phyloP scores from a whole-genome alignment of 2,329 filamentous ascomycete genomes.

The Didymella sp. region DNA sequence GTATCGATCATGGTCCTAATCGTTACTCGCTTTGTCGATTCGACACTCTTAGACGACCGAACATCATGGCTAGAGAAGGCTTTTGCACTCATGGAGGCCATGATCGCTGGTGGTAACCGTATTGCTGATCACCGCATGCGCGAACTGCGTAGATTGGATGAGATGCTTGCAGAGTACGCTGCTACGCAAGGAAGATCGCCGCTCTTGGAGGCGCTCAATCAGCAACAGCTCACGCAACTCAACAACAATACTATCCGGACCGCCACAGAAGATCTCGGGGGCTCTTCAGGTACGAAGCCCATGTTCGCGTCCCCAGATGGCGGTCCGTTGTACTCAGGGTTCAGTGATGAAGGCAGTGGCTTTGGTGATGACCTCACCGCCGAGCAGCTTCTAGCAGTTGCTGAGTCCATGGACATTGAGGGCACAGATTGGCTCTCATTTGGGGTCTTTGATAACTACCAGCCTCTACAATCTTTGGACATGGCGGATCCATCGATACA shows the following conservation, averaged over 20 bases:
- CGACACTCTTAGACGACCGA: slow-evolving; percentile 47
- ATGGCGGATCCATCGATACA: slow-evolving; percentile 25
- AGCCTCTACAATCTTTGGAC: slow-evolving; percentile 19
- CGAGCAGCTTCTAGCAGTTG: slow-evolving; percentile 57
- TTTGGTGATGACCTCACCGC: slow-evolving; percentile 52
- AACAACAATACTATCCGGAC: slow-evolving; percentile 7
- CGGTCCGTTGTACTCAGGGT: slow-evolving; percentile 23
- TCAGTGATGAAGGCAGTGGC: slow-evolving; percentile 35
- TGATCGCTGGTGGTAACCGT: slow-evolving; percentile 56
- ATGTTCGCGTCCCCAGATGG: slow-evolving; percentile 20
- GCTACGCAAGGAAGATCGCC: slow-evolving; percentile 19
- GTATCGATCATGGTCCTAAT: slow-evolving; percentile 55
- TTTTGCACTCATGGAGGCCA: slow-evolving; percentile 56
- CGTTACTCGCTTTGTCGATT: slow-evolving; percentile 43
- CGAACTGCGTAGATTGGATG: slow-evolving; percentile 57
- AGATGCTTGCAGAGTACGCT: slow-evolving; percentile 47
- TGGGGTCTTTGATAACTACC: slow-evolving; percentile 53
- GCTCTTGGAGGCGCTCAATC: slow-evolving; percentile 9
- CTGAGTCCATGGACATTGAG: slow-evolving; percentile 55
- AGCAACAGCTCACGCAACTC: slow-evolving; percentile 9
- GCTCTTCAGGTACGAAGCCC: slow-evolving; percentile 14
- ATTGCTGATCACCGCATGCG: slow-evolving; percentile 55
- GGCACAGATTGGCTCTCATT: slow-evolving; percentile 59
- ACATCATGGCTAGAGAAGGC: slow-evolving; percentile 52
- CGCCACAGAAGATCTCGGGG: slow-evolving; percentile 9